Percentiles rank a stretch among this genome's conserved stretches.
Evolutionary conservation across 2,329 filamentous ascomycete genomes (phyloP).

Genomic region (Gnomoniopsis sp.): DNA sequence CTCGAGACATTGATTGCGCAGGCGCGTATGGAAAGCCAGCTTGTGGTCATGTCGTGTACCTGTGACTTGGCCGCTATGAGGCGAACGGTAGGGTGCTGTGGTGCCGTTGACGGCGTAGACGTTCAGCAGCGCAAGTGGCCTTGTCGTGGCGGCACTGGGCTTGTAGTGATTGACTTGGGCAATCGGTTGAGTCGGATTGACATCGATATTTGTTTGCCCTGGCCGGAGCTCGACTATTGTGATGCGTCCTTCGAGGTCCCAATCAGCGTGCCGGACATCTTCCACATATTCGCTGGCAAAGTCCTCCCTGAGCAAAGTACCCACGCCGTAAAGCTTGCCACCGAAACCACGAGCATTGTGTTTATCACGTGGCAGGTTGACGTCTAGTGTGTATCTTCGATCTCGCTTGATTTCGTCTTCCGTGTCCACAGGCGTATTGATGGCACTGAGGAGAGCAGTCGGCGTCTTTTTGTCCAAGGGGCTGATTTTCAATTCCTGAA

Average conservation of each 20-base stretch:
- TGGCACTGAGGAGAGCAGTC: constrained; percentile 14
- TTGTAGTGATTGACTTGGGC: neutral
- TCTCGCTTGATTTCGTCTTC: neutral
- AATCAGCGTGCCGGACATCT: constrained; percentile 37
- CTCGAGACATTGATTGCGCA: constrained; percentile 40
- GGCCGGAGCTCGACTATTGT: constrained; percentile 37
- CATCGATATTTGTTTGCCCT: neutral
- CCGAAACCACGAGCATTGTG: constrained; percentile 47
- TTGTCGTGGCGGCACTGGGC: constrained; percentile 5
- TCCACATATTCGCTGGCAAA: constrained; percentile 29
- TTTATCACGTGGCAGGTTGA: constrained; percentile 44
- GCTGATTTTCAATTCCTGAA: constrained; percentile 26
- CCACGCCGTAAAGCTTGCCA: constrained; percentile 50
- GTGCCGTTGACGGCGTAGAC: constrained; percentile 54
- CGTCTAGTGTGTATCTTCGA: constrained; percentile 29
- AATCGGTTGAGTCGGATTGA: neutral
- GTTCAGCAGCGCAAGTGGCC: constrained; percentile 44
- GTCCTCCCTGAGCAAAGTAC: constrained; percentile 43
- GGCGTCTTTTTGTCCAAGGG: constrained; percentile 13
- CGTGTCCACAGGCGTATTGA: constrained; percentile 19
- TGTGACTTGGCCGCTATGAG: constrained; percentile 35
- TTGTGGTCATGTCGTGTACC: constrained; percentile 52
- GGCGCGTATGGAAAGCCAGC: constrained; percentile 40
- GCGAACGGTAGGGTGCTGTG: constrained; percentile 39
- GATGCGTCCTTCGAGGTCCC: constrained; percentile 51